Percentiles rank a stretch among this genome's conserved stretches.
These are phyloP conservation scores for Myochromella boudieri DNA, from an alignment of 768 basidiomycete genomes.

Conservation along the genomic window DNA sequence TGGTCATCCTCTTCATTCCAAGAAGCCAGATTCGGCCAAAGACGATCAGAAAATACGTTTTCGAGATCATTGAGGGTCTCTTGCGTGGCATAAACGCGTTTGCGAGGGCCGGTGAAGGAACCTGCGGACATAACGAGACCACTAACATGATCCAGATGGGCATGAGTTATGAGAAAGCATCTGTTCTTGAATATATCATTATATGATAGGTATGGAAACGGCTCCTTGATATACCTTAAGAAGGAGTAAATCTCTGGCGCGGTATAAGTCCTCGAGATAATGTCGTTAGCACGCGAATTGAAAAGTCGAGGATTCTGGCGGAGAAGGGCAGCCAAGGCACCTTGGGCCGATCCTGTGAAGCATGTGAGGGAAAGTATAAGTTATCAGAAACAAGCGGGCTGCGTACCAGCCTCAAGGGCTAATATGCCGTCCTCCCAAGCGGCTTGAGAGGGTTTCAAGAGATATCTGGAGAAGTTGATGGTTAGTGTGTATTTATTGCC, in stretches of 20 bases:
- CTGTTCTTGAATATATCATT: slow-evolving; percentile 34
- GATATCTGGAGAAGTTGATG: slow-evolving; percentile 56
- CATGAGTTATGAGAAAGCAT: slow-evolving; percentile 84
- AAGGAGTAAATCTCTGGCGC: slow-evolving; percentile 56
- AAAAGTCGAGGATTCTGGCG: slow-evolving; percentile 57
- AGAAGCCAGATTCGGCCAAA: slow-evolving; percentile 86
- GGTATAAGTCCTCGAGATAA: slow-evolving; percentile 28
- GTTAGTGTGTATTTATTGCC: background rate
- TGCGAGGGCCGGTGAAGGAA: slow-evolving; percentile 59
- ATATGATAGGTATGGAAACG: background rate
- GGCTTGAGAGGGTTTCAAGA: slow-evolving; percentile 68
- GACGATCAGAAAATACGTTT: slow-evolving; percentile 68
- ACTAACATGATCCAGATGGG: slow-evolving; percentile 88
- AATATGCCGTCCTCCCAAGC: slow-evolving; percentile 82
- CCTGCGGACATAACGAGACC: slow-evolving; percentile 85
- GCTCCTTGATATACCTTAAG: slow-evolving; percentile 45
- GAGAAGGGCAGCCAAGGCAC: slow-evolving; percentile 68
- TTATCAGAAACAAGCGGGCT: background rate
- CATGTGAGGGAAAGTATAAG: background rate
- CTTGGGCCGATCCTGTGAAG: slow-evolving; percentile 76
- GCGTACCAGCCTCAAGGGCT: slow-evolving; percentile 84
- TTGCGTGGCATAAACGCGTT: slow-evolving; percentile 60
- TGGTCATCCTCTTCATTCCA: slow-evolving; percentile 64
- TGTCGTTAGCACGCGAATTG: slow-evolving; percentile 25
- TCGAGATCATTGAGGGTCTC: slow-evolving; percentile 70